Base-by-base conservation (phyloP, 352 stramenopile genomes). In the Globisporangium barbulae region DNA sequence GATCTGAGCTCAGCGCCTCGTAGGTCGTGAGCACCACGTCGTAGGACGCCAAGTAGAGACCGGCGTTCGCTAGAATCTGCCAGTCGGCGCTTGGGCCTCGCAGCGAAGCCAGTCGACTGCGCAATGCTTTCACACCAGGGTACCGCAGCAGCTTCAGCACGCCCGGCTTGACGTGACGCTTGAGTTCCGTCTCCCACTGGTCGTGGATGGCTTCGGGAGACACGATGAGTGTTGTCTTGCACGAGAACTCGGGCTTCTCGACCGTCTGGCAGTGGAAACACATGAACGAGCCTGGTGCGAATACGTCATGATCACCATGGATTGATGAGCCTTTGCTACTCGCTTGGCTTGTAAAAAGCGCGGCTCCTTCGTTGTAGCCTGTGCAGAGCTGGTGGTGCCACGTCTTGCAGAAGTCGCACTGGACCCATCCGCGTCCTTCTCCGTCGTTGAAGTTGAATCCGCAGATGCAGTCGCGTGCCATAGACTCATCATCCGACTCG, bases 11-110 rank as follows among this genome's bases (percentile, higher is more conserved):
- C 8, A 98, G 75, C 4, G 79, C 77, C 65, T 96, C 83, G 59
- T 98, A 98, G 0, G 90, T 98, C 1, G 90, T 96, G 17, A 98
- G 70, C 17, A 98, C 83, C 19, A 98, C 81, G 65, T 98, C 92
- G 31, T 88, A 94, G 22, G 82, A 74, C 19, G 87, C 83, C 37
- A 98, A 68, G 6, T 73, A 39, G 19, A 74, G 55, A 0, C 81
- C 74, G 1, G 67, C 65, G 19, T 67, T 79, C 25, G 76, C 73
- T 28, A 92, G 67, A 3, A 92, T 44, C 49, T 78, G 64, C 84
- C 84, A 93, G 44, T 83, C 73, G 4, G 69, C 70, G 33, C 65
- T 78, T 6, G 81, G 84, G 0, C 74, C 69, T 41, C n/a, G 30
- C 22, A 52, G 66, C 0, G 22, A 55, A 30, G 59, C 58, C 2